These are phyloP conservation scores for Beauveria medogensis DNA, from an alignment of 2,329 filamentous ascomycete genomes.

Conservation along the genomic window DNA sequence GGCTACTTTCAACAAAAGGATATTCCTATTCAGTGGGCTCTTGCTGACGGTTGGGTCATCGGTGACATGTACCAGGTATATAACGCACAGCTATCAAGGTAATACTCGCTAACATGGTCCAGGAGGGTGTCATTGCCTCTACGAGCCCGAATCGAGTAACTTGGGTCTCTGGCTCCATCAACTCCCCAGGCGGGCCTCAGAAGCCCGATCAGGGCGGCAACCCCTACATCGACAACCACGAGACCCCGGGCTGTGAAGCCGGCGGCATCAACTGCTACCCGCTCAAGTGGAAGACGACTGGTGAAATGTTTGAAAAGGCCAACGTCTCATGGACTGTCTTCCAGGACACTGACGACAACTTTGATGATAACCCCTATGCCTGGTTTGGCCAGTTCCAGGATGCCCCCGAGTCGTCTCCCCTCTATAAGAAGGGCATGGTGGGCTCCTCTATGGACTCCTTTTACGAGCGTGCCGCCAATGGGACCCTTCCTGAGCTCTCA, in stretches of 20 bases:
- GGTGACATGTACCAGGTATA: conserved; percentile 45
- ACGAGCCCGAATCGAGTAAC: conserved; percentile 46
- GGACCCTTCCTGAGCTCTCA: conserved; percentile 42
- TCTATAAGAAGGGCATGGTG: conserved; percentile 38
- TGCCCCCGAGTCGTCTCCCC: conserved; percentile 29
- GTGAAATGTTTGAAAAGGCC: conserved; percentile 39
- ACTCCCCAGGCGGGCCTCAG: conserved; percentile 38
- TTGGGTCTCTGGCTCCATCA: conserved; percentile 43
- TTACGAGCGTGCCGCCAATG: conserved; percentile 39
- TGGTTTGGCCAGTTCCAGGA: conserved; percentile 46
- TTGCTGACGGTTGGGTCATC: conserved; percentile 46
- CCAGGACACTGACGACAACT: conserved; percentile 40
- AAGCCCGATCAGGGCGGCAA: conserved; percentile 32
- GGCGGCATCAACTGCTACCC: conserved; percentile 42
- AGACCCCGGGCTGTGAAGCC: conserved; percentile 35
- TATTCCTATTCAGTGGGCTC: conserved; percentile 45
- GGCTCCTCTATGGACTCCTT: conserved; percentile 41
- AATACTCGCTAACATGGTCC: conserved; percentile 26
- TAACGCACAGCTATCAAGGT: conserved; percentile 23
- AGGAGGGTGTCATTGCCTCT: conserved; percentile 41
- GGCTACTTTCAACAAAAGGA: conserved; percentile 42
- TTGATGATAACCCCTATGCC: conserved; percentile 45
- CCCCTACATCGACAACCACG: conserved; percentile 42
- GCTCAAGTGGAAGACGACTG: conserved; percentile 44
- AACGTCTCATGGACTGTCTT: conserved; percentile 43